Evolutionary conservation across 2,329 filamentous ascomycete genomes (phyloP), one percentile per base, ranked within the genome.

Genomic region (Cordyceps cateniannulata): DNA sequence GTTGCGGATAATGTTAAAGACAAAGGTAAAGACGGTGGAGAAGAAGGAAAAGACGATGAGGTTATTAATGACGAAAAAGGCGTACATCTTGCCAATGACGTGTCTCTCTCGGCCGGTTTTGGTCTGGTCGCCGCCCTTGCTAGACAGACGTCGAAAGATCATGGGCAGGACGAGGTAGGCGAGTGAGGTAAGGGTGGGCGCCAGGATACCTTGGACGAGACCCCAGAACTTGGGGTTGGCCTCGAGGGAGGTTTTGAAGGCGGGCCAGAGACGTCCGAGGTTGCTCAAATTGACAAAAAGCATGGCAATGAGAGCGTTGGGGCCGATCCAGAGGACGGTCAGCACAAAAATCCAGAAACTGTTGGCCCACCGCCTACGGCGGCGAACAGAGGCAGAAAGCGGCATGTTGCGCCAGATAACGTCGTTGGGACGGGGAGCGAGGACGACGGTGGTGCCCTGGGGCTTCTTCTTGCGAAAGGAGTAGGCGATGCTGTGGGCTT

Each of bases 21-120:
- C 78, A 67, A 93, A 92, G 1, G 79, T 78, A 85, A 91, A 97
- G 18, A 92, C 76, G 1, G 90, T 86, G 49, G 90, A 91, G 73
- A 98, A 98, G 16, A 96, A 79, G 12, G 93, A 97, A 74, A 98
- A 98, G 62, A 98, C 87, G 66, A 99, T 79, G 60, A 99, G 75
- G 70, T 98, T 98, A 82, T 99, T 99, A 80, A 99, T 92, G 57
- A 97, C 85, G 74, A 99, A 99, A 77, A 99, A 99, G 20, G 90
- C 84, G 75, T 96, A 99, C 2, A 99, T 82, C 73, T 96, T 96
- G 64, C 85, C 87, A 62, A 95, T 82, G 57, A 99, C 95, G 72
- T 98, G 93, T 32, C 91, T 84, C 72, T 99, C 95, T 59, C 95
- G 86, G 27, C 91, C 90, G 0, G 91, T 96, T 76, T 98, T 99